Base-by-base conservation (phyloP, 352 stramenopile species). In the Phytophthora podocarpi region DNA sequence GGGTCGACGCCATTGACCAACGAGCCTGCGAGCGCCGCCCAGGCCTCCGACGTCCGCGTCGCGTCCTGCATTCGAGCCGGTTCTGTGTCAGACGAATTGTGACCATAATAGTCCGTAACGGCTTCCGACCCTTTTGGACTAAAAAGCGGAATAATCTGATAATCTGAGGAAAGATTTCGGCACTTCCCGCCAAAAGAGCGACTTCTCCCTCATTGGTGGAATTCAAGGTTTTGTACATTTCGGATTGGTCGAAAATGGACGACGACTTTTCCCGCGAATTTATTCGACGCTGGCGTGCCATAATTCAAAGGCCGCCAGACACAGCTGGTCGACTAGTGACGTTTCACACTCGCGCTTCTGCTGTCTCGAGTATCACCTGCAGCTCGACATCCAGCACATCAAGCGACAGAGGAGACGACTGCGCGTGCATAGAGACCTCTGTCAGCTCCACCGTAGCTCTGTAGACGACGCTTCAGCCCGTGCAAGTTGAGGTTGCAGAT, bases 241-340 rank as follows among this genome's bases (percentile, higher is more conserved):
- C 18, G 32, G 15, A 66, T 71, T 47, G 40, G 40, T 32, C 5
- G 27, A 31, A 31, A 9, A 40, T 18, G 5, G 34, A 18, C 20
- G 34, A 40, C 6, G 11, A 36, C 26, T 35, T 62, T 67, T 67
- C 63, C 62, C 55, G 55, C 48, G 40, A 52, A 15, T 42, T 53
- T 72, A 59, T 55, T 28, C 31, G 18, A 13, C 26, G 15, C 28
- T 36, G 47, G 24, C 48, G 58, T 59, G 51, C 53, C 59, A 72
- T 55, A 52, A 56, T 63, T 64, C 35, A 56, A 68, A 54, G 36
- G 11, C 12, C n/a, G 16, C 5, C 47, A 31, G 30, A 4, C 23
- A 20, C 41, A 50, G 31, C 43, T 52, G 28, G 28, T 52, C 31
- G 23, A n/a, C 37, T 21, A 21, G 18, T 23, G 11, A 23, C 41